These are phyloP conservation scores for Macrophomina phaseolina DNA, from an alignment of 2,329 filamentous ascomycete species.

Conservation along the genomic window DNA sequence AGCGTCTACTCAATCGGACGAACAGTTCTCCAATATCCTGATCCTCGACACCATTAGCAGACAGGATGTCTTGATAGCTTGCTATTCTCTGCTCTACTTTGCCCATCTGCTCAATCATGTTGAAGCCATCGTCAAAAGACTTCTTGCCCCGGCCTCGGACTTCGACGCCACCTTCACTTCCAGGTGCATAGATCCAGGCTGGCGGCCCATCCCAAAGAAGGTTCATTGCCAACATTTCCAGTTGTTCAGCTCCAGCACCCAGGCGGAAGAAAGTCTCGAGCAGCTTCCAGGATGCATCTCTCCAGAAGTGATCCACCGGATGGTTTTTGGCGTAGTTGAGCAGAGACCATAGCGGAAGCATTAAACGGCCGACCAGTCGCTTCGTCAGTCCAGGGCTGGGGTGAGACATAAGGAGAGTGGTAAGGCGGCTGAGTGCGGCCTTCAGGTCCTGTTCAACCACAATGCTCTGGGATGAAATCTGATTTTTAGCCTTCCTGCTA, in stretches of 20 bases:
- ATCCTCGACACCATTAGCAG: slow-evolving; percentile 58
- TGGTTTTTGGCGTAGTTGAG: slow-evolving; percentile 56
- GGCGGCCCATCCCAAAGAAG: slow-evolving; percentile 61
- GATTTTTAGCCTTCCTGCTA: slow-evolving; percentile 19
- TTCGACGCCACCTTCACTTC: slow-evolving; percentile 57
- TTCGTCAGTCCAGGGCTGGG: slow-evolving; percentile 70
- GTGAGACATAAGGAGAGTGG: slow-evolving; percentile 64
- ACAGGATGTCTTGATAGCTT: slow-evolving; percentile 46
- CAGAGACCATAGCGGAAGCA: slow-evolving; percentile 69
- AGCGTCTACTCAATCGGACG: slow-evolving; percentile 62
- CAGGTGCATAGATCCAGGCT: slow-evolving; percentile 61
- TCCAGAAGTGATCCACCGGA: slow-evolving; percentile 46
- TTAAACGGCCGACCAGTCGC: slow-evolving; percentile 63
- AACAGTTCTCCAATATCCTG: slow-evolving; percentile 66
- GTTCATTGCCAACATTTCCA: slow-evolving; percentile 58
- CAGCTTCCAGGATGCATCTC: slow-evolving; percentile 55
- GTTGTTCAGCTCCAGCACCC: slow-evolving; percentile 57
- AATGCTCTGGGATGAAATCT: slow-evolving; percentile 37
- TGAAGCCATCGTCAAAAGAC: slow-evolving; percentile 83
- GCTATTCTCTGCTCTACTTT: slow-evolving; percentile 37
- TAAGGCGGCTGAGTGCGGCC: slow-evolving; percentile 61
- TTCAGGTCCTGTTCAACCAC: slow-evolving; percentile 57
- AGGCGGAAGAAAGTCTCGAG: slow-evolving; percentile 65
- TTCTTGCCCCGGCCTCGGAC: slow-evolving; percentile 68
- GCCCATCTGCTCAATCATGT: slow-evolving; percentile 72